Conservation (phyloP, 2,329 filamentous ascomycete genomes). For the Aspergillus pseudoterreus region DNA sequence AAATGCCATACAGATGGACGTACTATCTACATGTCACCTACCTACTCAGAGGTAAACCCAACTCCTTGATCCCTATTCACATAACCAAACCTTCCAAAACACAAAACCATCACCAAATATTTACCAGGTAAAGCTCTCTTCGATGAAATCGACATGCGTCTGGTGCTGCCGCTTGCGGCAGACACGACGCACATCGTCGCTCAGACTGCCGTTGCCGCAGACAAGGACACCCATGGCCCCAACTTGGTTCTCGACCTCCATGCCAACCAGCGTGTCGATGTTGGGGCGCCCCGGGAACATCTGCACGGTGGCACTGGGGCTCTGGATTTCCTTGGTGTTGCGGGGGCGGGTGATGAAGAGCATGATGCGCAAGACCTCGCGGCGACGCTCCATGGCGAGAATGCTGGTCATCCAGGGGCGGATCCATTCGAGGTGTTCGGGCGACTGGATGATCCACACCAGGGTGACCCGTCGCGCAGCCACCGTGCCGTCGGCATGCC, state of each 20-base stretch:
- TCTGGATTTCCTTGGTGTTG: slow-evolving; percentile 75
- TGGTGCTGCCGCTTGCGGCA: slow-evolving; percentile 60
- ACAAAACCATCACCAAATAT: neutral
- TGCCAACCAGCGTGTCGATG: slow-evolving; percentile 70
- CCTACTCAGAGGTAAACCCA: too few species aligned
- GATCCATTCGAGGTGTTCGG: slow-evolving; percentile 89
- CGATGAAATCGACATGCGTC: slow-evolving; percentile 68
- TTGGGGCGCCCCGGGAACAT: slow-evolving; percentile 91
- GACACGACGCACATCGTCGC: slow-evolving; percentile 70
- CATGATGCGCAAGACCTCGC: slow-evolving; percentile 79
- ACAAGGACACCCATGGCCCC: slow-evolving; percentile 87
- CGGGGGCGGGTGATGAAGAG: slow-evolving; percentile 88
- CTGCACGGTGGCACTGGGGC: slow-evolving; percentile 73
- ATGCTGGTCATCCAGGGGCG: slow-evolving; percentile 79
- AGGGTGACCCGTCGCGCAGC: slow-evolving; percentile 79
- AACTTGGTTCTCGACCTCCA: slow-evolving; percentile 75
- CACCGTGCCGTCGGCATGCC: slow-evolving; percentile 66
- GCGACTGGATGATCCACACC: slow-evolving; percentile 89
- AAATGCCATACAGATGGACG: too few species aligned
- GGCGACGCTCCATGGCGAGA: slow-evolving; percentile 72
- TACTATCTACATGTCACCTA: too few species aligned
- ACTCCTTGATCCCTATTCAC: too few species aligned
- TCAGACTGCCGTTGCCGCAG: slow-evolving; percentile 70
- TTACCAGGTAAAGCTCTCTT: slow-evolving; percentile 66
- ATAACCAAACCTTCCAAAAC: too few species aligned